phyloP scores from a whole-genome alignment of 2,329 filamentous ascomycete genomes.

The Colletotrichum sp. region DNA sequence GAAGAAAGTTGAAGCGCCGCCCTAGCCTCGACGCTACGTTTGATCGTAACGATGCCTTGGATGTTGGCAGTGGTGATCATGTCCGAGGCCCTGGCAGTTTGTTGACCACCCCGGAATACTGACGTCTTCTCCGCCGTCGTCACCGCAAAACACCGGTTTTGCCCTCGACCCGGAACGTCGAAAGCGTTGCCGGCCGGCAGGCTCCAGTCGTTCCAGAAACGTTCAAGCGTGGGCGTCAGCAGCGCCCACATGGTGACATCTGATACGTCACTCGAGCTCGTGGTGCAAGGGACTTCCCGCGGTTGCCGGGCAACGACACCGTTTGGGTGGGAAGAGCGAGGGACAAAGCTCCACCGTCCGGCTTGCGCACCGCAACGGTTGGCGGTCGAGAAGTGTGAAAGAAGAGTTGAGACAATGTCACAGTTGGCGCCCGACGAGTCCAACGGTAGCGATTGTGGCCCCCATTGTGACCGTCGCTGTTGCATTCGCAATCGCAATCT shows the following conservation, averaged over 20 bases:
- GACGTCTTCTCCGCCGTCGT: not conserved
- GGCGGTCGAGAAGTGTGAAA: not conserved
- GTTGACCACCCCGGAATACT: not conserved
- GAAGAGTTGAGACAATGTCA: not conserved
- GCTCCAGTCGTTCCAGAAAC: not conserved
- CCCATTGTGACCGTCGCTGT: not conserved
- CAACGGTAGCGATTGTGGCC: not conserved
- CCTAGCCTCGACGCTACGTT: not conserved
- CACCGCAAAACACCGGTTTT: not conserved
- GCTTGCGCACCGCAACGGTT: not conserved
- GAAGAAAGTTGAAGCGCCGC: not conserved
- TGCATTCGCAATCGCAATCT: not conserved
- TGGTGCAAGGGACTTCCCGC: constrained; percentile 17
- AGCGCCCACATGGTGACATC: not conserved
- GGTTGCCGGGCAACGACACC: constrained; percentile 21
- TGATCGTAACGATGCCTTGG: not conserved
- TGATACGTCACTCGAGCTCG: constrained; percentile 19
- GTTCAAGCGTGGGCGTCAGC: not conserved
- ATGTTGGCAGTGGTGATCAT: not conserved
- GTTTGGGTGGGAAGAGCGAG: not conserved
- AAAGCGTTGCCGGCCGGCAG: not conserved
- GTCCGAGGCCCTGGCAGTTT: not conserved
- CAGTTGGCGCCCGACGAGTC: constrained; percentile 1
- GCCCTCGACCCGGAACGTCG: not conserved
- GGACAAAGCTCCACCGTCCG: not conserved